Conservation (phyloP, 768 basidiomycete genomes). For the Phylloporus arenicola region DNA sequence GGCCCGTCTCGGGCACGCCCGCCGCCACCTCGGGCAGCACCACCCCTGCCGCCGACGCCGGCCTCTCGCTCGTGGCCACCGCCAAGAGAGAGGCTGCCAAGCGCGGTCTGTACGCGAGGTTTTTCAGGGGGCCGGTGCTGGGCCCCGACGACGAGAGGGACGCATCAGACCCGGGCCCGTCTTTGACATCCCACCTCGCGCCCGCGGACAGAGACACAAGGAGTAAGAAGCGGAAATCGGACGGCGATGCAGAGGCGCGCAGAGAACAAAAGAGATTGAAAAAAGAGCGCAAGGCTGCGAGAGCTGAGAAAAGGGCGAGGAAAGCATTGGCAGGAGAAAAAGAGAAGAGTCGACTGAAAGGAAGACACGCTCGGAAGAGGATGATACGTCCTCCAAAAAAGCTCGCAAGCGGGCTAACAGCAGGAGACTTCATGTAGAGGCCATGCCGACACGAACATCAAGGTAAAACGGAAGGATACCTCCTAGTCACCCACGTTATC, state of each 20-base stretch:
- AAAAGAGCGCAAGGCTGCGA: slow-evolving; percentile 18
- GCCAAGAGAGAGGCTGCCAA: slow-evolving; percentile 80
- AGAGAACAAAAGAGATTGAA: slow-evolving; percentile 22
- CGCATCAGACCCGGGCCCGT: neutral
- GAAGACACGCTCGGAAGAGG: neutral
- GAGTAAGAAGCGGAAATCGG: slow-evolving; percentile 9
- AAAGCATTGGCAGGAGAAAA: slow-evolving; percentile 1
- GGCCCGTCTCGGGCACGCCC: slow-evolving; percentile 48
- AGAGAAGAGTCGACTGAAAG: slow-evolving; percentile 1
- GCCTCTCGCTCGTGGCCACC: slow-evolving; percentile 46
- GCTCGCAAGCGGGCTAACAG: slow-evolving; percentile 3
- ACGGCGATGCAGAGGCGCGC: slow-evolving; percentile 9
- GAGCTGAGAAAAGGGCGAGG: slow-evolving; percentile 8
- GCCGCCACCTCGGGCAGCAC: slow-evolving; percentile 41
- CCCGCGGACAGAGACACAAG: neutral
- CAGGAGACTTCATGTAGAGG: slow-evolving; percentile 3
- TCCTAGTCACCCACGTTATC: slow-evolving; percentile 2
- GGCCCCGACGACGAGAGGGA: slow-evolving; percentile 35
- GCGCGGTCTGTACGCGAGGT: slow-evolving; percentile 68
- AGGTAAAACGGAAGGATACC: slow-evolving; percentile 18
- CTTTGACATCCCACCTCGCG: neutral
- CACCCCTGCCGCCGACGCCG: slow-evolving; percentile 31
- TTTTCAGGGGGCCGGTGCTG: slow-evolving; percentile 73
- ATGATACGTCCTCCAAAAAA: slow-evolving; percentile 1
- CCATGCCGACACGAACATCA: slow-evolving; percentile 11